Evolutionary conservation across 2,329 filamentous ascomycete genomes (phyloP).

Genomic region (Epichloe typhina): DNA sequence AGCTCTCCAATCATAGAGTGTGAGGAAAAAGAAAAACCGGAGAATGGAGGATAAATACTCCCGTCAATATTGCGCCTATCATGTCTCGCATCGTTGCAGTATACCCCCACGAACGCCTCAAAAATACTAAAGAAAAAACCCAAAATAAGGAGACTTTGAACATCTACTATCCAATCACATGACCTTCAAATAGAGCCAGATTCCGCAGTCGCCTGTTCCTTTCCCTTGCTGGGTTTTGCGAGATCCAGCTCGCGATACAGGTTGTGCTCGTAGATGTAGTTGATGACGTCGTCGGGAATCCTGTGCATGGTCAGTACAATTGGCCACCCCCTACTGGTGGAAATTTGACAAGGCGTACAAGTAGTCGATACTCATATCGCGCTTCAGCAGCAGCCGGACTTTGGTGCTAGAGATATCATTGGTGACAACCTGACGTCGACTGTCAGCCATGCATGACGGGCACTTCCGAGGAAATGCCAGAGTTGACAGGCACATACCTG

Average conservation of each 20-base stretch:
- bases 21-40: neutral
- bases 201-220: conserved; percentile 12
- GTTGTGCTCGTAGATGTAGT: conserved; percentile 56
- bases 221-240: conserved; percentile 13
- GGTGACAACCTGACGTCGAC: conserved; percentile 39
- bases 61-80: neutral
- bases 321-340: neutral
- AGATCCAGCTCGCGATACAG: conserved; percentile 43
- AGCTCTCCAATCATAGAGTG: neutral
- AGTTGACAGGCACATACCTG: conserved; percentile 14
- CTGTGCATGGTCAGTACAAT: conserved; percentile 8
- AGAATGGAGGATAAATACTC: neutral
- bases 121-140: neutral
- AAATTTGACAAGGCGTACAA: conserved; percentile 14
- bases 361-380: conserved; percentile 74
- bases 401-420: conserved; percentile 67
- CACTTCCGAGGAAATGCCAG: neutral
- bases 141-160: neutral
- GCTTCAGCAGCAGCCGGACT: conserved; percentile 66
- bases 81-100: neutral
- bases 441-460: neutral
- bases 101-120: neutral
- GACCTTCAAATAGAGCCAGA: conserved; percentile 16
- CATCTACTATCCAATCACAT: neutral
- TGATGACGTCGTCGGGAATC: conserved; percentile 57